Base-by-base conservation (phyloP, 768 basidiomycete species). In the Podaxis sp. region DNA sequence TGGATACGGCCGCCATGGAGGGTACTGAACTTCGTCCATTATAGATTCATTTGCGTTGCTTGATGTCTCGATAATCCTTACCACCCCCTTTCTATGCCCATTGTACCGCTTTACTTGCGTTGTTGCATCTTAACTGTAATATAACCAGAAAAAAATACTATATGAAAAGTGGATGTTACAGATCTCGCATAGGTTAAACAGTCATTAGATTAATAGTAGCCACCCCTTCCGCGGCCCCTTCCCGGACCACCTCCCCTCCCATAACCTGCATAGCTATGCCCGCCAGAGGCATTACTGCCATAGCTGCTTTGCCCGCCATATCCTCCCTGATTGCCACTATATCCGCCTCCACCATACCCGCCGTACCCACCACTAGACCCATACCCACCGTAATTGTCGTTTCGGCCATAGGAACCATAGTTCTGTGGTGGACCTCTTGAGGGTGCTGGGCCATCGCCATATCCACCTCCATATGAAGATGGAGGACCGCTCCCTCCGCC, bases 221-320 rank as follows among this genome's bases (percentile, higher is more conserved):
- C 75, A 9, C 82, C 86, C 66, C 85, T 74, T 28, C 82, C 82
- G 59, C 83, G 73, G 14, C 67, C 62, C 48, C 65, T 56, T 36
- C 67, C 67, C 3, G 72, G 63, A 36, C 66, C 64, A 25, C 72
- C 75, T 59, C 76, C 64, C 7, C 65, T 56, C 55, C 68, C 66
- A 64, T 69, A 67, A 27, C 63, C 64, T 37, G 57, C 65, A 62
- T 57, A 66, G 62, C 40, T 67, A 67, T 52, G 68, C 71, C 46
- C 35, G 21, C 57, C 35, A 64, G 75, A 72, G 7, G 73, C 74
- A 18, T 76, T 72, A 63, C 69, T 65, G 40, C 55, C 18, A 21
- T 28, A 18, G 13, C 55, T 50, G 21, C n/a, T 27, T 3, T 53
- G 28, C 65, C 66, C 57, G 65, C 62, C 53, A 38, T 75, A 72